phyloP scores from a whole-genome alignment of 2,329 filamentous ascomycete genomes.

The Raffaelea arxii region DNA sequence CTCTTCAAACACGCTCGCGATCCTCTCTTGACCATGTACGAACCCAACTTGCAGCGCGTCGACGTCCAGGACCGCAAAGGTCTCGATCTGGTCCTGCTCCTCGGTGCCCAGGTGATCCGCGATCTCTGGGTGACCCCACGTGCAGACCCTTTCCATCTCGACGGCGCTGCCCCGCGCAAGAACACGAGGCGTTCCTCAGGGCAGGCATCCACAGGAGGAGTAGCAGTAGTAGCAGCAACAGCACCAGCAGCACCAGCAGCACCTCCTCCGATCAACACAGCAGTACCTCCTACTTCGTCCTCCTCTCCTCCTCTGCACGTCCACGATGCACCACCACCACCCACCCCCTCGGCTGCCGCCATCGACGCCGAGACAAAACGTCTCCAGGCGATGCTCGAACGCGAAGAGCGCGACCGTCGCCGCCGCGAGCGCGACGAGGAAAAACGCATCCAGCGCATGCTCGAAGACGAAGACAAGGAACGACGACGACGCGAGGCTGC shows the following conservation, averaged over 20 bases:
- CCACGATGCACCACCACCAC: too few relatives aligned
- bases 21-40: constrained; percentile 68
- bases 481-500: constrained; percentile 44
- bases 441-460: constrained; percentile 52
- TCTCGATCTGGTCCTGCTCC: constrained; percentile 68
- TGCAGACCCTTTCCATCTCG: constrained; percentile 70
- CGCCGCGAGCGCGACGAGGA: constrained; percentile 46
- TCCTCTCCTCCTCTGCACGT: neutral
- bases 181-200: constrained; percentile 1
- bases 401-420: constrained; percentile 42
- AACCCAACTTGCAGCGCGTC: constrained; percentile 82
- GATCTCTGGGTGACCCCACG: constrained; percentile 56
- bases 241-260: constrained; percentile 14
- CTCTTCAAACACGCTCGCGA: constrained; percentile 66
- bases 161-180: constrained; percentile 24
- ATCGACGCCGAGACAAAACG: constrained; percentile 72
- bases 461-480: constrained; percentile 57
- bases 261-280: constrained; percentile 13
- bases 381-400: constrained; percentile 47
- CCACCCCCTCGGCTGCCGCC: constrained; percentile 24
- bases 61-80: constrained; percentile 94
- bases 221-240: constrained; percentile 2
- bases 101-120: constrained; percentile 54
- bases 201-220: constrained; percentile 8
- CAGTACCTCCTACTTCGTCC: constrained; percentile 10